Evolutionary conservation across 768 basidiomycete genomes (phyloP).

Genomic region (Boletus rubropictus): DNA sequence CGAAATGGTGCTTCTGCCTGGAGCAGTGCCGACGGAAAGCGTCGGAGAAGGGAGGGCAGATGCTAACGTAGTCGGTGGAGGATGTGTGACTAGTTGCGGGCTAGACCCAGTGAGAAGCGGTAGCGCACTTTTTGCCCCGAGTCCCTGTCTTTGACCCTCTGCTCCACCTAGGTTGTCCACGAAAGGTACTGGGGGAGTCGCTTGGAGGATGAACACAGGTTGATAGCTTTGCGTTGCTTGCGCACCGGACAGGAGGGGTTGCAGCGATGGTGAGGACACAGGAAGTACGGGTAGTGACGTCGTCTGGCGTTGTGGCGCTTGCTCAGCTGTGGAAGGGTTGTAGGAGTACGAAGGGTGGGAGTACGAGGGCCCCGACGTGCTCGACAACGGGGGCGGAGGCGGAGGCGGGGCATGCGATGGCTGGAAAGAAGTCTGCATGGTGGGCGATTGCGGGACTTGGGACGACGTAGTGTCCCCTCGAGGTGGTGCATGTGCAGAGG

Average conservation of each 20-base stretch:
- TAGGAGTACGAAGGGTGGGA: conserved; percentile 11
- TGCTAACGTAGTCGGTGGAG: conserved; percentile 11
- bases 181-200: conserved; percentile 2
- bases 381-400: conserved; percentile 18
- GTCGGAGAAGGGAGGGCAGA: conserved; percentile 17
- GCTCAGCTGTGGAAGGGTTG: conserved; percentile 7
- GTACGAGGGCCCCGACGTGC: conserved; percentile 12
- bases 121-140: background rate
- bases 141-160: conserved; percentile 17
- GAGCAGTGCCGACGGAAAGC: conserved; percentile 11
- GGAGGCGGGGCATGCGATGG: conserved; percentile 24
- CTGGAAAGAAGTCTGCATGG: conserved; percentile 26
- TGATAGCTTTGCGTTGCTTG: conserved; percentile 16
- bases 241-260: conserved; percentile 5
- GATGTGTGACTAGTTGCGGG: conserved; percentile 18
- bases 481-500: conserved; percentile 17
- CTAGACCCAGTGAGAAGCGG: conserved; percentile 8
- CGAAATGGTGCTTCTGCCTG: conserved; percentile 15
- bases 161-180: conserved; percentile 1
- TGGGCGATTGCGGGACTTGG: conserved; percentile 26
- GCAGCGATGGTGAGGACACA: conserved; percentile 8
- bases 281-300: conserved; percentile 9
- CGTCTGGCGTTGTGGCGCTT: conserved; percentile 11
- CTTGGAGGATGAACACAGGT: conserved; percentile 20
- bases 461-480: conserved; percentile 14